These are phyloP conservation scores for Solanum appendiculatum DNA, from an alignment of 257 asterid genomes.

Conservation along the genomic window DNA sequence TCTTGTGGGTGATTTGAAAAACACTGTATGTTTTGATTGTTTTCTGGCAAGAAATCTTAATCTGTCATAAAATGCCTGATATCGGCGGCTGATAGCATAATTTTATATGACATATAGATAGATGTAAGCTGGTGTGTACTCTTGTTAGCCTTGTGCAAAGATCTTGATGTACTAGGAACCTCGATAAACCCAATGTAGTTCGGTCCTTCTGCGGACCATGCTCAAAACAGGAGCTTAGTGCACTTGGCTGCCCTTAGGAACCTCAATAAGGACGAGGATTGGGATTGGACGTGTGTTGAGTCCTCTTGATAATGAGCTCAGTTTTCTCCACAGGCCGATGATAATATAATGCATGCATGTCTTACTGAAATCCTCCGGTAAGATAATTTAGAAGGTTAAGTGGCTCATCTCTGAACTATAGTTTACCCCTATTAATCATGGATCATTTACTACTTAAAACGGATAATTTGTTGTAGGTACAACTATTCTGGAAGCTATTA, in stretches of 20 bases:
- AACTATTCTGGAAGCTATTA: slow-evolving; percentile 72
- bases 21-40: not conserved
- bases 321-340: not conserved
- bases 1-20: not conserved
- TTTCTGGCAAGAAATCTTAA: not conserved
- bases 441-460: not conserved
- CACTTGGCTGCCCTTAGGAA: not conserved
- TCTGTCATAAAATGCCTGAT: not conserved
- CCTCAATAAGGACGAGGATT: not conserved
- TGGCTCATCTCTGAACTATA: not conserved
- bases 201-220: not conserved
- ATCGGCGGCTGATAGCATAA: not conserved
- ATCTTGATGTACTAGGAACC: not conserved
- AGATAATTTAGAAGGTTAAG: not conserved
- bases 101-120: not conserved
- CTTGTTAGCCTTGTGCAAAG: not conserved
- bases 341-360: not conserved
- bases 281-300: not conserved
- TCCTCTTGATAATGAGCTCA: not conserved
- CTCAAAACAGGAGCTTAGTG: not conserved
- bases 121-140: not conserved
- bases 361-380: not conserved
- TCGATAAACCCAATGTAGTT: not conserved
- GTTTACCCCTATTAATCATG: not conserved
- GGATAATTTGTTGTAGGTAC: slow-evolving; percentile 36